These are phyloP conservation scores for Pholiota molesta DNA, from an alignment of 768 basidiomycete species.

Conservation along the genomic window DNA sequence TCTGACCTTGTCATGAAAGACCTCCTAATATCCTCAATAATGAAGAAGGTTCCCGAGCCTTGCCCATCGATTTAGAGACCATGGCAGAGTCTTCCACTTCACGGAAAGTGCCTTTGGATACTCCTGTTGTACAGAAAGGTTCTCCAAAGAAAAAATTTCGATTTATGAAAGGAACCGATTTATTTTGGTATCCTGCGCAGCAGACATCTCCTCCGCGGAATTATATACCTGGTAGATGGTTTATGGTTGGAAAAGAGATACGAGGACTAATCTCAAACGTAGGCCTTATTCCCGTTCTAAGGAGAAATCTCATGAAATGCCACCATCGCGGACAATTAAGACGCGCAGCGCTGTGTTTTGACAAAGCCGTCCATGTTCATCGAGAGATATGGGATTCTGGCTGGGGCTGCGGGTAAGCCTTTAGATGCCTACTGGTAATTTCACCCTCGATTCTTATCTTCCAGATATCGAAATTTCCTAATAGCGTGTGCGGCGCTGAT, in stretches of 20 bases:
- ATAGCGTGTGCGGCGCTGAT: conserved; percentile 78
- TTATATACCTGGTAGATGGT: conserved; percentile 60
- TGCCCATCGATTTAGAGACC: conserved; percentile 14
- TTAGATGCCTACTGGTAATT: conserved; percentile 4
- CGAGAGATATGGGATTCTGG: conserved; percentile 59
- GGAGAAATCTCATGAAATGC: conserved; percentile 52
- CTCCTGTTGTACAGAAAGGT: background rate
- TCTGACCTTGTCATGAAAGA: background rate
- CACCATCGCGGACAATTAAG: conserved; percentile 51
- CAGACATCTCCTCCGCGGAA: conserved; percentile 47
- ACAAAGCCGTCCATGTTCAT: conserved; percentile 59
- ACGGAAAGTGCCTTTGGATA: background rate
- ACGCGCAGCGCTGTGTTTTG: conserved; percentile 67
- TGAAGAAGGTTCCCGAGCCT: conserved; percentile 11
- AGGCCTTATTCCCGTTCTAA: conserved; percentile 72
- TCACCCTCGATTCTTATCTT: conserved; percentile 5
- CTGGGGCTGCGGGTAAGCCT: conserved; percentile 77
- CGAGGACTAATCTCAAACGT: background rate
- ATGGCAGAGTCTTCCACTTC: background rate
- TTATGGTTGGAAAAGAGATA: background rate
- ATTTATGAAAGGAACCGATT: conserved; percentile 39
- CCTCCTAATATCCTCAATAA: background rate
- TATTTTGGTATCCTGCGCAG: conserved; percentile 67
- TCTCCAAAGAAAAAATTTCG: conserved; percentile 20
- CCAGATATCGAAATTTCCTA: conserved; percentile 81